Evolutionary conservation across 2,329 filamentous ascomycete genomes (phyloP).

Genomic region (Colletotrichum lindemuthianum): DNA sequence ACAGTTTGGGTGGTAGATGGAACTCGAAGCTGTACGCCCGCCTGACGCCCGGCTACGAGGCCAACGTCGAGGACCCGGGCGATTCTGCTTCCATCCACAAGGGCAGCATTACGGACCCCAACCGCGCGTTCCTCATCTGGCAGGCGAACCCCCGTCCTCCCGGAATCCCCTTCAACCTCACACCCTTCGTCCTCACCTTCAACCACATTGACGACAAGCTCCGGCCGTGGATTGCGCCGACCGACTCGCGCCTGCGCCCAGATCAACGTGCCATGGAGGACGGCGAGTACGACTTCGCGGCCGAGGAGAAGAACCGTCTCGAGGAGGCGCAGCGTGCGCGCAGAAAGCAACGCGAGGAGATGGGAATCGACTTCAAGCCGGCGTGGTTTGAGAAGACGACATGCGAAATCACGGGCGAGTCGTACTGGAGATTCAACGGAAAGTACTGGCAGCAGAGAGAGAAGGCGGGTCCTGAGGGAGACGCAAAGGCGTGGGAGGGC

Average conservation of each 20-base stretch:
- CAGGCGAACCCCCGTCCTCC: slow-evolving; percentile 83
- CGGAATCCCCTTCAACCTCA: slow-evolving; percentile 95
- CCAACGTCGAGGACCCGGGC: slow-evolving; percentile 69
- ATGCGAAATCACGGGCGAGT: slow-evolving; percentile 85
- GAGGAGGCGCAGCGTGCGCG: slow-evolving; percentile 90
- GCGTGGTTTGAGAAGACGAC: slow-evolving; percentile 83
- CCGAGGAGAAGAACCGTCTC: slow-evolving; percentile 91
- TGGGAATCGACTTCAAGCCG: slow-evolving; percentile 83
- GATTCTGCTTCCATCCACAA: slow-evolving; percentile 51
- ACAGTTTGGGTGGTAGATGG: slow-evolving; percentile 94
- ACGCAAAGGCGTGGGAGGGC: slow-evolving; percentile 69
- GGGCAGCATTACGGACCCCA: slow-evolving; percentile 70
- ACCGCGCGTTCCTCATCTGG: slow-evolving; percentile 90
- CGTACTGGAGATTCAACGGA: slow-evolving; percentile 89
- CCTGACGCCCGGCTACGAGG: slow-evolving; percentile 90
- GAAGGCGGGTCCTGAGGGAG: slow-evolving; percentile 69
- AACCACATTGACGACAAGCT: slow-evolving; percentile 93
- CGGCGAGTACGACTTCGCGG: slow-evolving; percentile 94
- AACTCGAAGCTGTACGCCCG: slow-evolving; percentile 97
- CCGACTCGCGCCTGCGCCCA: slow-evolving; percentile 90
- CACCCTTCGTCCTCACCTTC: slow-evolving; percentile 92
- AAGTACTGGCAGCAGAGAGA: slow-evolving; percentile 86
- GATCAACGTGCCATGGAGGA: slow-evolving; percentile 99
- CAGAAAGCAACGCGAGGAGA: slow-evolving; percentile 76
- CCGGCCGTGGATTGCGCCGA: slow-evolving; percentile 81